Evolutionary conservation across 352 stramenopile species (phyloP), one percentile per base, ranked within the genome.

Genomic region (Peronospora tabacina): DNA sequence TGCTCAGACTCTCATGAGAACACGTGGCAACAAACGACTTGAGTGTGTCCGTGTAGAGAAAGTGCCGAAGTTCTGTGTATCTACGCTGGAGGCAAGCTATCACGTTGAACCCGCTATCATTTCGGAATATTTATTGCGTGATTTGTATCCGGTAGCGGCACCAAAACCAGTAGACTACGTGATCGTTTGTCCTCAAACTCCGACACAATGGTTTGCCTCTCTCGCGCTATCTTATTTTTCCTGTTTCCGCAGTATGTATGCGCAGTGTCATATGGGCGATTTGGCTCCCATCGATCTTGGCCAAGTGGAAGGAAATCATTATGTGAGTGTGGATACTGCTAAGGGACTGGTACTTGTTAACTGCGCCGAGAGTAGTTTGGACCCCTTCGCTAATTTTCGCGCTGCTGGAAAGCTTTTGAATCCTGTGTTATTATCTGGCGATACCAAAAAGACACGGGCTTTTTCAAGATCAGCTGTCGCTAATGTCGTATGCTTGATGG

Each of bases 111-210:
- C 75, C 20, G 59, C 63, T 19, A 40, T 74, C n/a, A 54, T 90
- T 54, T 85, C 79, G 22, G 79, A 88, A 70, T 87, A 79, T 70
- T 63, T 73, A 68, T 73, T 90, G 49, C 79, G 79, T 29, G 62
- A 69, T 49, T 66, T 90, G n/a, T 70, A 87, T 41, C 79, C 79
- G 1, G 65, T 88, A 7, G 64, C 68, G 13, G 64, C 65, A 7
- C 61, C 72, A 1, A 90, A 90, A 53, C 74, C 74, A 19, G 53
- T 87, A 22, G 77, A 90, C 41, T 90, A 87, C 44, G 74, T 72
- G 10, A 71, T 90, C 28, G 64, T 90, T 22, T 90, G 79, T 22
- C 79, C 79, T 4, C 68, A 82, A 2, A 83, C 79, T 49, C 79
- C 72, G 1, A 72, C 68, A 0, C 70, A 90, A 35, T 90, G 79